Conservation (phyloP, 2,329 filamentous ascomycete species). For the Phaeosphaeriaceae sp. region DNA sequence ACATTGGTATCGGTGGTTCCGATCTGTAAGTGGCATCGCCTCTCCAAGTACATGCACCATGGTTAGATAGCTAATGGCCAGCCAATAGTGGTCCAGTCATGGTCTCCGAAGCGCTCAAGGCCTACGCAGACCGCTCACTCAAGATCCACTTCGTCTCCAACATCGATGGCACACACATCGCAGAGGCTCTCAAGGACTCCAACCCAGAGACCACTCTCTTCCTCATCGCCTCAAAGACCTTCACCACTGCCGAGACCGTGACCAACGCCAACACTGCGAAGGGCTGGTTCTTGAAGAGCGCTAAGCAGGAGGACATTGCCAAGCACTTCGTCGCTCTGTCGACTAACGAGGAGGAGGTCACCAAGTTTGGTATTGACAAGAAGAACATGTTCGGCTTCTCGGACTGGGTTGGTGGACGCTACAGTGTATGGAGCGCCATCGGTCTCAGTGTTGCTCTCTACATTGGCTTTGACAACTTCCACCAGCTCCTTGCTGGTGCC, state of each 20-base stretch:
- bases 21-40: slow-evolving; percentile 76
- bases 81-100: slow-evolving; percentile 83
- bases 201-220: slow-evolving; percentile 99
- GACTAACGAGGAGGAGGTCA: slow-evolving; percentile 93
- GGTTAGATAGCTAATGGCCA: slow-evolving; percentile 30
- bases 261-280: slow-evolving; percentile 99
- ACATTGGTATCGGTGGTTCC: slow-evolving; percentile 96
- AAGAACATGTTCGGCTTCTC: slow-evolving; percentile 99
- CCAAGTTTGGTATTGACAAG: slow-evolving; percentile 97
- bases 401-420: slow-evolving; percentile 97
- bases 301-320: slow-evolving; percentile 81
- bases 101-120: slow-evolving; percentile 97
- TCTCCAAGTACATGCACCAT: neutral
- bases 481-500: slow-evolving; percentile 91
- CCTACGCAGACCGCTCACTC: slow-evolving; percentile 85
- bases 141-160: slow-evolving; percentile 99
- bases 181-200: slow-evolving; percentile 85
- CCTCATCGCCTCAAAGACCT: slow-evolving; percentile 98
- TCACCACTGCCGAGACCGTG: slow-evolving; percentile 95
- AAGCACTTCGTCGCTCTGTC: slow-evolving; percentile 99
- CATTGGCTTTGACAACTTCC: slow-evolving; percentile 97
- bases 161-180: slow-evolving; percentile 98
- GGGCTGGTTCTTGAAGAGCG: slow-evolving; percentile 89
- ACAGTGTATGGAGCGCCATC: slow-evolving; percentile 99
- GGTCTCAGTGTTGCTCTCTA: slow-evolving; percentile 93